Evolutionary conservation across 331 rosid genomes (phyloP).

Genomic region (Saraca asoca): DNA sequence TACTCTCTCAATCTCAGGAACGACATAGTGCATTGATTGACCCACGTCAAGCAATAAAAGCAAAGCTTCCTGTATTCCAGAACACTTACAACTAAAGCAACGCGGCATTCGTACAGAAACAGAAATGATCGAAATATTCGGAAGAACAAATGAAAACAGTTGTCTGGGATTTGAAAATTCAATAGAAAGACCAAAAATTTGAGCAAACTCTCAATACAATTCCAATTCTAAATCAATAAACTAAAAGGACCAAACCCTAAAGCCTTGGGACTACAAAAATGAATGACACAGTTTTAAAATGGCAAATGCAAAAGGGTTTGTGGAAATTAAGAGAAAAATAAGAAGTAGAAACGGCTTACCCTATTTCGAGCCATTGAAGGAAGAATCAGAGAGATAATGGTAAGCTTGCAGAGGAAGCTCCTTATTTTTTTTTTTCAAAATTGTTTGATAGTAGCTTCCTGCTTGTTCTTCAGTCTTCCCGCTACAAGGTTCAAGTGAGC

Average conservation of each 20-base stretch:
- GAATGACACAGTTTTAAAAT: neutral
- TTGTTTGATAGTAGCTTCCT: too few relatives aligned
- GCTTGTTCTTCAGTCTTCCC: constrained; percentile 21
- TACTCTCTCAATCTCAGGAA: too few relatives aligned
- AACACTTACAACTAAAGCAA: too few relatives aligned
- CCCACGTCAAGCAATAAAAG: too few relatives aligned
- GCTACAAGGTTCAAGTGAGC: constrained; percentile 9
- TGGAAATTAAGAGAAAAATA: too few relatives aligned
- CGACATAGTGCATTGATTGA: too few relatives aligned
- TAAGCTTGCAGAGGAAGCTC: constrained; percentile 54
- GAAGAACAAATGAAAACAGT: too few relatives aligned
- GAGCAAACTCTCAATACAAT: neutral
- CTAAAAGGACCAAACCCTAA: constrained; percentile 37
- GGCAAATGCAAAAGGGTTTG: neutral
- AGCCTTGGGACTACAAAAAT: constrained; percentile 16
- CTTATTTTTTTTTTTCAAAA: neutral
- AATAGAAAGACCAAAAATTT: too few relatives aligned
- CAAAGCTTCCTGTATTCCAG: too few relatives aligned
- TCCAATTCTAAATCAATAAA: neutral
- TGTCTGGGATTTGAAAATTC: too few relatives aligned
- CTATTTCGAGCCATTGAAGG: constrained; percentile 74
- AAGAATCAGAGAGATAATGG: neutral
- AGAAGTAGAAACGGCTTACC: constrained; percentile 41
- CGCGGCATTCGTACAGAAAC: too few relatives aligned
- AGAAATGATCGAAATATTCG: too few relatives aligned